Conservation (phyloP, 225 moss, liverwort and hornwort genomes). For the Polytrichum commune region DNA sequence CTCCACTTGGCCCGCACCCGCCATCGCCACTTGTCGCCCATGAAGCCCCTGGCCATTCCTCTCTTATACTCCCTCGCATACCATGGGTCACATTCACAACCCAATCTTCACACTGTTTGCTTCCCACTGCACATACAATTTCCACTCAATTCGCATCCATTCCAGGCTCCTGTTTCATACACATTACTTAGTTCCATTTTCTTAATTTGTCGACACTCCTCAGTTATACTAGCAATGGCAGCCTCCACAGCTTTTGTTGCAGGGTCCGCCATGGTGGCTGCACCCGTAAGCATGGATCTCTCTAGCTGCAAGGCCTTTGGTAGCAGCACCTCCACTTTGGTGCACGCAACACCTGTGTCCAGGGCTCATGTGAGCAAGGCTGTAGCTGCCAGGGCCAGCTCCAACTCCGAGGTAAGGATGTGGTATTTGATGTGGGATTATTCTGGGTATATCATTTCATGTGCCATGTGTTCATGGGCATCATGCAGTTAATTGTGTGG, state of each 20-base stretch:
- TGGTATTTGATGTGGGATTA: neutral
- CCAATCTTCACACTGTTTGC: neutral
- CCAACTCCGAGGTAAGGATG: slow-evolving; percentile 25
- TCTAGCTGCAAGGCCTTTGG: slow-evolving; percentile 33
- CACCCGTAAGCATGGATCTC: slow-evolving; percentile 26
- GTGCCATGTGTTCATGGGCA: neutral
- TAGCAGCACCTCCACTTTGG: slow-evolving; percentile 19
- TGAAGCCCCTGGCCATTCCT: slow-evolving; percentile 11
- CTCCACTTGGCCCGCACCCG: slow-evolving; percentile 24
- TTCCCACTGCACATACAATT: neutral
- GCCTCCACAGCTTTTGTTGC: slow-evolving; percentile 28
- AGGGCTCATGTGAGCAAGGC: slow-evolving; percentile 12
- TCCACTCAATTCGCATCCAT: too few relatives aligned
- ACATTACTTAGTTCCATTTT: neutral
- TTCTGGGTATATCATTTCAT: neutral
- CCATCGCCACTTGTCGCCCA: slow-evolving; percentile 29
- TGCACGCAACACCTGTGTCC: slow-evolving; percentile 23
- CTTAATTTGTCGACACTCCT: neutral
- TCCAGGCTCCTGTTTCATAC: neutral
- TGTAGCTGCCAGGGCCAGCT: slow-evolving; percentile 29
- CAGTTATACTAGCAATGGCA: slow-evolving; percentile 13
- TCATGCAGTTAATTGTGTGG: neutral
- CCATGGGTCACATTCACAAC: neutral
- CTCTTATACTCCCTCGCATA: slow-evolving; percentile 24
- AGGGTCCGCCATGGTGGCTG: slow-evolving; percentile 14